Conservation (phyloP, 2,329 filamentous ascomycete genomes). For the Fusarium guadeloupense region DNA sequence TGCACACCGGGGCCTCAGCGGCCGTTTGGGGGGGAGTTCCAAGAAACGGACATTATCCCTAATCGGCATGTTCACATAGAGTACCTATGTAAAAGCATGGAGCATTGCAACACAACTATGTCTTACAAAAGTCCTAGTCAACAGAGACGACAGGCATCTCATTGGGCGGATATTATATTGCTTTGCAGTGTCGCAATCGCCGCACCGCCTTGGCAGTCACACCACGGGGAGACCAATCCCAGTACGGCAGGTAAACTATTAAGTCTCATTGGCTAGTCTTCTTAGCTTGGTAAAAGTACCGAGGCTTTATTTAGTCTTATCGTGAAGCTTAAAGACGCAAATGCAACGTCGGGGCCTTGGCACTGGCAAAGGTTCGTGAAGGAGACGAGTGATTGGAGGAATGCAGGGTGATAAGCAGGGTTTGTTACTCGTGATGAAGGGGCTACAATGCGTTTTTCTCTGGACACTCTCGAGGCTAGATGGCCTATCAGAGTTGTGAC, state of each 20-base stretch:
- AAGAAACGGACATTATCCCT: background rate
- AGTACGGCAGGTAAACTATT: slow-evolving; percentile 14
- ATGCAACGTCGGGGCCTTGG: slow-evolving; percentile 6
- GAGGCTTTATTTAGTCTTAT: slow-evolving; percentile 21
- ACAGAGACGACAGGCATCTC: background rate
- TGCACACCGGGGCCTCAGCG: background rate
- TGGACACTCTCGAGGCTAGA: too few species aligned
- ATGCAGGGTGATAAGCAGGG: background rate
- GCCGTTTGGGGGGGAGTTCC: background rate
- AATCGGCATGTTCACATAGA: background rate
- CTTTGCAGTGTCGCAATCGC: background rate
- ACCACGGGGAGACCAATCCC: slow-evolving; percentile 1
- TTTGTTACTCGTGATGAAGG: too few species aligned
- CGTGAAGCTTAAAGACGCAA: slow-evolving; percentile 17
- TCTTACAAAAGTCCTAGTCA: slow-evolving; percentile 22
- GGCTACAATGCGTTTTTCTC: too few species aligned
- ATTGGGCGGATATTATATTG: background rate
- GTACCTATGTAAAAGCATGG: background rate
- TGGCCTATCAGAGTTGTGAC: too few species aligned
- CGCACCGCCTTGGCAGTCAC: background rate
- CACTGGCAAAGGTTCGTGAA: background rate
- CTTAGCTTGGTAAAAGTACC: background rate
- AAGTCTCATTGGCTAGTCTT: slow-evolving; percentile 14
- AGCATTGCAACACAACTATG: background rate
- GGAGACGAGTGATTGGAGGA: slow-evolving; percentile 7